Conservation (phyloP, 305 asterid species). For the Lippia alba region DNA sequence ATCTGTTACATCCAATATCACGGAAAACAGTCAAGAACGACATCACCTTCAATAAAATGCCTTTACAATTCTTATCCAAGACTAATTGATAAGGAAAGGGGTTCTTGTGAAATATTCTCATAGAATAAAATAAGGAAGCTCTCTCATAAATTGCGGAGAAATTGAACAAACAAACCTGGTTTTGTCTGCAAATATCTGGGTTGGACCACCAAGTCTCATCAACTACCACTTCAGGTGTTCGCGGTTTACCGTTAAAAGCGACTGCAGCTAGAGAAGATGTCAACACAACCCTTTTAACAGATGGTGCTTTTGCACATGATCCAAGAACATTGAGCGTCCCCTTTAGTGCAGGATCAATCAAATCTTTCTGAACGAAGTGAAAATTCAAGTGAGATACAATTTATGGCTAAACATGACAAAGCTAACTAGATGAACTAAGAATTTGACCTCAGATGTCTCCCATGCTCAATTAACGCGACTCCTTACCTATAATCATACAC, state of each 20-base stretch:
- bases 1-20: slow-evolving; percentile 42
- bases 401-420: slow-evolving; percentile 28
- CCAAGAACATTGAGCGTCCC: slow-evolving; percentile 57
- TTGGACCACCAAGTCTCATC: slow-evolving; percentile 62
- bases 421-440: slow-evolving; percentile 17
- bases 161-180: slow-evolving; percentile 40
- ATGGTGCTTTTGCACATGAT: slow-evolving; percentile 49
- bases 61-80: background rate
- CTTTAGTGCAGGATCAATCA: slow-evolving; percentile 64
- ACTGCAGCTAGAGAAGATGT: slow-evolving; percentile 71
- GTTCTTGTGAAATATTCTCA: background rate
- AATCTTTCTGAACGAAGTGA: slow-evolving; percentile 49
- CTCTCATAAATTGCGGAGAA: background rate
- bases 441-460: background rate
- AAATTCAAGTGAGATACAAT: slow-evolving; percentile 26
- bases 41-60: too few relatives aligned
- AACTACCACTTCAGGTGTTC: slow-evolving; percentile 55
- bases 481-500: background rate
- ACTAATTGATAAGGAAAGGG: background rate
- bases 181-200: slow-evolving; percentile 51
- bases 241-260: slow-evolving; percentile 53
- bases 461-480: background rate
- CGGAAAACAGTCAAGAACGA: background rate
- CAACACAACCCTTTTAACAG: slow-evolving; percentile 56
- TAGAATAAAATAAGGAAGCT: slow-evolving; percentile 6